Evolutionary conservation across 495 filamentous ascomycete species (phyloP).

Genomic region (Emericellopsis terricola): DNA sequence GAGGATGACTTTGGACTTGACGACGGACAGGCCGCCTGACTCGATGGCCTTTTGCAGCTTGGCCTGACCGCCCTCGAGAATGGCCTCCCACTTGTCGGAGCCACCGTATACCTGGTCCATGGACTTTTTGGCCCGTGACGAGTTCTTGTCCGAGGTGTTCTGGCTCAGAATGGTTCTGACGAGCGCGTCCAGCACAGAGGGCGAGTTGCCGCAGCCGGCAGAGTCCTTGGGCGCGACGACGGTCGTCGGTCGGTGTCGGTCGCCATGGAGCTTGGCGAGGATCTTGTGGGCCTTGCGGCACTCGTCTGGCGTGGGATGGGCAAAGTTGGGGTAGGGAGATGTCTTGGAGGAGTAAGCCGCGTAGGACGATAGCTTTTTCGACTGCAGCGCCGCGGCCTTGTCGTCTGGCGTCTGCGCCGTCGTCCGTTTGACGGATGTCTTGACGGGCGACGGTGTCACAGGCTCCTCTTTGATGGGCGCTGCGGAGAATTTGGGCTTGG

Average conservation of each 20-base stretch:
- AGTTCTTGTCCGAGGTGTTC: conserved; percentile 49
- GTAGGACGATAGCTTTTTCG: conserved; percentile 15
- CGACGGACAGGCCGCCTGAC: conserved; percentile 46
- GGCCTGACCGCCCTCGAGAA: conserved; percentile 40
- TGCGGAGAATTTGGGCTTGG: too few species aligned
- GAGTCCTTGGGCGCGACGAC: conserved; percentile 47
- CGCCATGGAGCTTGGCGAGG: conserved; percentile 47
- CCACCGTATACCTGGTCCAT: conserved; percentile 57
- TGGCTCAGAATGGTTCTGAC: conserved; percentile 63
- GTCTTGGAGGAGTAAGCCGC: conserved; percentile 11
- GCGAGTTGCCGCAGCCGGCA: conserved; percentile 72
- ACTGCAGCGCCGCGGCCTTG: conserved; percentile 6
- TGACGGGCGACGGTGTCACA: too few species aligned
- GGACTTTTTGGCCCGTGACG: conserved; percentile 47
- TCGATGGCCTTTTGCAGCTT: conserved; percentile 59
- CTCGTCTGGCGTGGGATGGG: conserved; percentile 49
- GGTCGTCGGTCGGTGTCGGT: conserved; percentile 37
- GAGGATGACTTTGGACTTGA: conserved; percentile 65
- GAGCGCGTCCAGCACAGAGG: conserved; percentile 70
- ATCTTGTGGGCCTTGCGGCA: conserved; percentile 50
- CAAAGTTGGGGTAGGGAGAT: conserved; percentile 51
- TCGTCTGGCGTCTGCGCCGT: too few species aligned
- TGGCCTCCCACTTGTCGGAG: conserved; percentile 64
- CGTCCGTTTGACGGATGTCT: too few species aligned
- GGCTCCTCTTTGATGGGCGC: too few species aligned